Base-by-base conservation (phyloP, 768 basidiomycete genomes). In the Chalciporus chontae region DNA sequence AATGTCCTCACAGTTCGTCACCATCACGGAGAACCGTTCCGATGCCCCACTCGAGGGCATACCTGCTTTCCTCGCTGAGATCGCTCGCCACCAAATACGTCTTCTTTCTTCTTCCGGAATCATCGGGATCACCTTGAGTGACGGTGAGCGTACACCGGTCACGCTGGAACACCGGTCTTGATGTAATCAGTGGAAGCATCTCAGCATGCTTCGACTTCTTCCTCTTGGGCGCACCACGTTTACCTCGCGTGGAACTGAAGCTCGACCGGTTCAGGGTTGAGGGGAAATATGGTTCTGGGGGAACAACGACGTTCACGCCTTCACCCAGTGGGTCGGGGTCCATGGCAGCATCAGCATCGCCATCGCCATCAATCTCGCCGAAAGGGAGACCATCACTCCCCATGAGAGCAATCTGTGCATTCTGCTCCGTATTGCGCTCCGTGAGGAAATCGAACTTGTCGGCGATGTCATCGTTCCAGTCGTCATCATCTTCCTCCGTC, bases 31-130 rank as follows among this genome's bases (percentile, higher is more conserved):
- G 72, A 3, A 97, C 95, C 0, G 95, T 97, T 3, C 94, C 95
- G 47, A 98, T 94, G 9, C 90, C 92, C 96, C 95, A 99, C 67
- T 98, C 94, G 6, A 98, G 82, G 0, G 96, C 96, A 67, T 94
- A 99, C 29, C 87, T 77, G 68, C 84, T 87, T 71, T 99, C 95
- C 57, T 96, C 91, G 52, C 89, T 92, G 59, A 98, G 66, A 77
- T 99, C 96, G 62, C 93, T 96, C 5, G 94, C 89, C 18, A 98
- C 86, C 10, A 96, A 75, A 68, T 97, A 99, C 52, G 69, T 71
- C 52, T 80, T 77, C 56, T 80, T 75, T 55, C 79, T 76, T 63
- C 80, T 79, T 39, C 78, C 71, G 49, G 79, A 79, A 0, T 71
- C 73, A 0, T 66, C 79, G 1, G 93, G 91, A 50, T 90, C 78